These are phyloP conservation scores for Rutstroemia sp. DNA, from an alignment of 2,329 filamentous ascomycete genomes.

Conservation along the genomic window DNA sequence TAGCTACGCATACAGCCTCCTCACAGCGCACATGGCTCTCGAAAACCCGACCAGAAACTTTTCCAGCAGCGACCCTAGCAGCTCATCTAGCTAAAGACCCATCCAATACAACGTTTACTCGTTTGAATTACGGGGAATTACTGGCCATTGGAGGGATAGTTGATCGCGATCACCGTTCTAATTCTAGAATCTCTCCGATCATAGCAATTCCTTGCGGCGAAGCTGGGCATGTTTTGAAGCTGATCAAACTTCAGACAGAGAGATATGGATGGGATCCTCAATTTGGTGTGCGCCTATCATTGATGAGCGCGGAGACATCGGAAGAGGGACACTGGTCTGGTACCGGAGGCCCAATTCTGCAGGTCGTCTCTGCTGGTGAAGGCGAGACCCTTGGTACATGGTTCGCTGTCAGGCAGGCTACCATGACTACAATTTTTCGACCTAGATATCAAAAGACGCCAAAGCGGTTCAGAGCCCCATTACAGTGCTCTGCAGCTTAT, in stretches of 20 bases:
- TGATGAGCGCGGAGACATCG: conserved; percentile 14
- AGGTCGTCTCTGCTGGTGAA: conserved; percentile 37
- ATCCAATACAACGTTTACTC: conserved; percentile 3
- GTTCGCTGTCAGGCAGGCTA: conserved; percentile 39
- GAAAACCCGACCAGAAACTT: conserved; percentile 21
- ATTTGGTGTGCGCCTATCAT: conserved; percentile 16
- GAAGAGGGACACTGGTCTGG: conserved; percentile 27
- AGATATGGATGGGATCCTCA: conserved; percentile 23
- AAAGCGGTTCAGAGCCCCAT: conserved; percentile 7
- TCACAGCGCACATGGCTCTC: conserved; percentile 20
- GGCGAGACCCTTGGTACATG: conserved; percentile 32
- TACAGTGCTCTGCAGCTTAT: conserved; percentile 11
- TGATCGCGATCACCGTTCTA: conserved; percentile 16
- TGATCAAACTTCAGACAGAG: conserved; percentile 23
- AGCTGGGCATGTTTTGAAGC: conserved; percentile 25
- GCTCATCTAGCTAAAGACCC: conserved; percentile 3
- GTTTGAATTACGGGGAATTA: conserved; percentile 14
- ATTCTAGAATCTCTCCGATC: conserved; percentile 15
- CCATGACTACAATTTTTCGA: conserved; percentile 36
- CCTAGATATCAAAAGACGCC: conserved; percentile 20
- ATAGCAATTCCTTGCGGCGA: conserved; percentile 25
- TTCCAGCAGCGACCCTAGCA: conserved; percentile 15
- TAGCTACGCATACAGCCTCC: conserved; percentile 7
- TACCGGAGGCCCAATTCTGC: conserved; percentile 38
- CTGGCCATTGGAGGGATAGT: conserved; percentile 20